Evolutionary conservation across 306 rosid species (phyloP).

Genomic region (Glycyrrhiza uralensis): DNA sequence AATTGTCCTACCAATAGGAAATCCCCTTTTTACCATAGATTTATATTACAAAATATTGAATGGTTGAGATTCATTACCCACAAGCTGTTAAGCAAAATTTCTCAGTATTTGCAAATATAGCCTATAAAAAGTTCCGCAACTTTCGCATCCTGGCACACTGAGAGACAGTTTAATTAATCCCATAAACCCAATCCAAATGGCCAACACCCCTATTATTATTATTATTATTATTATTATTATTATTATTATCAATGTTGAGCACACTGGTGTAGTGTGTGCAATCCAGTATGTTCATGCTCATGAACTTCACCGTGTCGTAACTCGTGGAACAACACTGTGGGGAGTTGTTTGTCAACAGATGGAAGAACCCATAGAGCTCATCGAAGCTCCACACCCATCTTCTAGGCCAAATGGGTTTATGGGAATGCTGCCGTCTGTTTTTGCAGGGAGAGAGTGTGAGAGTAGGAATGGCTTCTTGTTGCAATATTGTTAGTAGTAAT

Average conservation of each 20-base stretch:
- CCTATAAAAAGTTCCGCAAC: too few relatives aligned
- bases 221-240: too few relatives aligned
- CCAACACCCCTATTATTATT: too few relatives aligned
- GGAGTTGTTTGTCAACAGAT: slow-evolving; percentile 49
- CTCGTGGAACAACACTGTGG: slow-evolving; percentile 89
- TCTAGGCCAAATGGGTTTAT: slow-evolving; percentile 80
- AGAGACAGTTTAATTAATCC: slow-evolving; percentile 72
- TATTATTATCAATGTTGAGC: slow-evolving; percentile 45
- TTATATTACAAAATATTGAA: too few relatives aligned
- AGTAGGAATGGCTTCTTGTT: slow-evolving; percentile 28
- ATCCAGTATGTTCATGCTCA: slow-evolving; percentile 90
- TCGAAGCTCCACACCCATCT: slow-evolving; percentile 96
- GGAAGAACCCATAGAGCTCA: slow-evolving; percentile 83
- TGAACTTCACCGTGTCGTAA: slow-evolving; percentile 63
- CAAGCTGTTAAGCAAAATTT: too few relatives aligned
- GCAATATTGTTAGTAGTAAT: too few relatives aligned
- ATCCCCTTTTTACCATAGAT: too few relatives aligned
- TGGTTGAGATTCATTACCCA: too few relatives aligned
- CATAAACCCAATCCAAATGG: slow-evolving; percentile 89
- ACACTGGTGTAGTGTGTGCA: slow-evolving; percentile 82
- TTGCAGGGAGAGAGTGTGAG: slow-evolving; percentile 62
- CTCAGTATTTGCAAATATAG: too few relatives aligned
- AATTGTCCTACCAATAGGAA: too few relatives aligned
- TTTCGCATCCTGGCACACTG: slow-evolving; percentile 66
- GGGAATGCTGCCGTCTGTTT: slow-evolving; percentile 60